These are phyloP conservation scores for Cryptococcus hybrid DNA, from an alignment of 1,284 basidiomycete species.

Conservation along the genomic window DNA sequence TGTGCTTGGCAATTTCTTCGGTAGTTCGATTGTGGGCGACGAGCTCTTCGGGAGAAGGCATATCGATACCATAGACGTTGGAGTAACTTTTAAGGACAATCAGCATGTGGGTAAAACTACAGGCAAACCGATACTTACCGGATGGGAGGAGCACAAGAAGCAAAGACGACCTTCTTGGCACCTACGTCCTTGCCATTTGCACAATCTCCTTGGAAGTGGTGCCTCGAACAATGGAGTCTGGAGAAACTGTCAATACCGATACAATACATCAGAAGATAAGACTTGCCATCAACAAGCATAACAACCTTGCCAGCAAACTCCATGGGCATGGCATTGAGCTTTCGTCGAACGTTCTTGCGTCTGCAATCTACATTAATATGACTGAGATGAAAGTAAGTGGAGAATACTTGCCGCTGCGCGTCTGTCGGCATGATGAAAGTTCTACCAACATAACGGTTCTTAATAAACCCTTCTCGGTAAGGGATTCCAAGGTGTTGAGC, in stretches of 20 bases:
- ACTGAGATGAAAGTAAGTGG: not conserved
- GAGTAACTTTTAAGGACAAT: conserved; percentile 61
- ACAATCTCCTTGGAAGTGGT: conserved; percentile 99
- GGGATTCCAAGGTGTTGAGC: conserved; percentile 88
- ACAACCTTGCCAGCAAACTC: conserved; percentile 94
- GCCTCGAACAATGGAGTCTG: conserved; percentile 97
- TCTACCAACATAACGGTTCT: conserved; percentile 97
- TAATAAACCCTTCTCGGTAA: conserved; percentile 98
- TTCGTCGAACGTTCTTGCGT: conserved; percentile 91
- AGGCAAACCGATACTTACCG: conserved; percentile 53
- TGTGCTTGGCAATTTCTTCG: conserved; percentile 73
- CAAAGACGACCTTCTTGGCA: conserved; percentile 95
- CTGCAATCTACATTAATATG: conserved; percentile 49
- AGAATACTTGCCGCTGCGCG: conserved; percentile 53
- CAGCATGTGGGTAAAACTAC: not conserved
- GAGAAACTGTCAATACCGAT: not conserved
- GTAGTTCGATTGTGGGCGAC: conserved; percentile 82
- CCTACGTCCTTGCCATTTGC: conserved; percentile 97
- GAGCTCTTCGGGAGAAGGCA: conserved; percentile 92
- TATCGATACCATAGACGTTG: conserved; percentile 99
- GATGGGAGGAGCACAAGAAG: conserved; percentile 96
- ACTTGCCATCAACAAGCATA: conserved; percentile 87
- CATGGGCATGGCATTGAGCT: conserved; percentile 99
- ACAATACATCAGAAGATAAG: not conserved
- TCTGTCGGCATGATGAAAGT: conserved; percentile 99